A percentile compares a stretch with the other conserved stretches of the same genome.
Evolutionary conservation across 192 early-diverging fungal species (phyloP).

Genomic region (Coemansia sp.): DNA sequence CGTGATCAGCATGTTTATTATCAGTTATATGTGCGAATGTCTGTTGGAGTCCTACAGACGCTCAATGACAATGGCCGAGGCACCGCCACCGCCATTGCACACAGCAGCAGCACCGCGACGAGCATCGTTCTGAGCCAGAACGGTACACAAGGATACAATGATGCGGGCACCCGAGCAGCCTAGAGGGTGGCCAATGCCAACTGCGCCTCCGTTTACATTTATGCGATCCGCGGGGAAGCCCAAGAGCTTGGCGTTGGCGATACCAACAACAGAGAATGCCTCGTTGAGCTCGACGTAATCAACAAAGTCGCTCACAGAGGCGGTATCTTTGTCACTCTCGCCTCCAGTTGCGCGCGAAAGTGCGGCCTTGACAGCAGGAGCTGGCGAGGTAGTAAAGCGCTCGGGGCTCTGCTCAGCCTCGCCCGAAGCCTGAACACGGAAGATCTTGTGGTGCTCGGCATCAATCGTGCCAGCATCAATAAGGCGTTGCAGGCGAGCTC

Average conservation of each 20-base stretch:
- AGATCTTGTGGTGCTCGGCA: slow-evolving; percentile 24
- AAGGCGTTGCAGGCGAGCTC: slow-evolving; percentile 58
- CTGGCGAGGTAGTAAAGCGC: slow-evolving; percentile 75
- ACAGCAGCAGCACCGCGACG: slow-evolving; percentile 91
- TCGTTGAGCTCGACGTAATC: slow-evolving; percentile 86
- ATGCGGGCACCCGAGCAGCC: slow-evolving; percentile 94
- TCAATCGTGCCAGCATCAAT: slow-evolving; percentile 44
- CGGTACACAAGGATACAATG: slow-evolving; percentile 76
- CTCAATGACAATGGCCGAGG: slow-evolving; percentile 83
- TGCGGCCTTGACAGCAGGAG: slow-evolving; percentile 78
- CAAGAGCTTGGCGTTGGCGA: slow-evolving; percentile 85
- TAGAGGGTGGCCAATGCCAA: slow-evolving; percentile 97
- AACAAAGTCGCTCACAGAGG: slow-evolving; percentile 61
- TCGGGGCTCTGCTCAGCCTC: slow-evolving; percentile 76
- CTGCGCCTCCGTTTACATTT: slow-evolving; percentile 95
- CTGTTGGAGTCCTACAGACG: slow-evolving; percentile 31
- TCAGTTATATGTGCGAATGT: neutral
- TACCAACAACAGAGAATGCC: slow-evolving; percentile 80
- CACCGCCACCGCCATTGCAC: slow-evolving; percentile 97
- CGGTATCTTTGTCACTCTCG: slow-evolving; percentile 47
- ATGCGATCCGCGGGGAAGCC: slow-evolving; percentile 74
- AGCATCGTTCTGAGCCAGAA: slow-evolving; percentile 71
- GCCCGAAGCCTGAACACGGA: slow-evolving; percentile 67
- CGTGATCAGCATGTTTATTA: neutral
- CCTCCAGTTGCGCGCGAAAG: slow-evolving; percentile 61